A percentile compares a stretch with the other conserved stretches of the same genome.
Conservation (phyloP, 169 alveolate genomes). For the Plasmodium knowlesi region DNA sequence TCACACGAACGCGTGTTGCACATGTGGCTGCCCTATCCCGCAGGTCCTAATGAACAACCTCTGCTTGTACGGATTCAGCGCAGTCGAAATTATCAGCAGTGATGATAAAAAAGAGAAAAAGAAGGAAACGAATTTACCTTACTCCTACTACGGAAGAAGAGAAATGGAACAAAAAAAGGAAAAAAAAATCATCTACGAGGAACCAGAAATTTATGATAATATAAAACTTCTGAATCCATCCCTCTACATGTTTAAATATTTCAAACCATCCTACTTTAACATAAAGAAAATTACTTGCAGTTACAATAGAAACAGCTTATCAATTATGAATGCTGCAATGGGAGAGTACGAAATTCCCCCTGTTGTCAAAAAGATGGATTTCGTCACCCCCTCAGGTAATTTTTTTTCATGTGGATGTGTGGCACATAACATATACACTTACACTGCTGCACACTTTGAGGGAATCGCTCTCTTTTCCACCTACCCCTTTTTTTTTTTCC, state of each 20-base stretch:
- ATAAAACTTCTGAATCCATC: constrained; percentile 44
- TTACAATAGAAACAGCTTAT: constrained; percentile 68
- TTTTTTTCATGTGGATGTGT: neutral
- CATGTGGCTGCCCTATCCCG: neutral
- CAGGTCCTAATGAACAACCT: constrained; percentile 70
- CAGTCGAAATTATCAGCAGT: constrained; percentile 39
- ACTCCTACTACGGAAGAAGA: constrained; percentile 8
- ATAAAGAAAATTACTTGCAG: constrained; percentile 69
- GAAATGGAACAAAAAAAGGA: constrained; percentile 22
- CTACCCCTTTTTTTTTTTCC: constrained; percentile 4
- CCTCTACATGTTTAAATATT: constrained; percentile 72
- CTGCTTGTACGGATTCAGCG: constrained; percentile 64
- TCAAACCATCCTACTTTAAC: constrained; percentile 71
- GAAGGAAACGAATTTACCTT: constrained; percentile 20
- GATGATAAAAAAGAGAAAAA: neutral
- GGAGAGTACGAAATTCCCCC: constrained; percentile 45
- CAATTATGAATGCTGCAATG: constrained; percentile 75
- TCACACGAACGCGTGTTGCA: neutral
- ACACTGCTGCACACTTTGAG: neutral
- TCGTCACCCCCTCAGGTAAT: constrained; percentile 68
- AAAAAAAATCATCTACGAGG: constrained; percentile 25
- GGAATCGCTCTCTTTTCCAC: neutral
- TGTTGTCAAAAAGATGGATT: constrained; percentile 56
- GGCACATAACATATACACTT: neutral
- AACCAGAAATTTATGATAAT: constrained; percentile 60